These are phyloP conservation scores for Plectosphaerella cucumerina DNA, from an alignment of 2,329 filamentous ascomycete genomes.

Conservation along the genomic window DNA sequence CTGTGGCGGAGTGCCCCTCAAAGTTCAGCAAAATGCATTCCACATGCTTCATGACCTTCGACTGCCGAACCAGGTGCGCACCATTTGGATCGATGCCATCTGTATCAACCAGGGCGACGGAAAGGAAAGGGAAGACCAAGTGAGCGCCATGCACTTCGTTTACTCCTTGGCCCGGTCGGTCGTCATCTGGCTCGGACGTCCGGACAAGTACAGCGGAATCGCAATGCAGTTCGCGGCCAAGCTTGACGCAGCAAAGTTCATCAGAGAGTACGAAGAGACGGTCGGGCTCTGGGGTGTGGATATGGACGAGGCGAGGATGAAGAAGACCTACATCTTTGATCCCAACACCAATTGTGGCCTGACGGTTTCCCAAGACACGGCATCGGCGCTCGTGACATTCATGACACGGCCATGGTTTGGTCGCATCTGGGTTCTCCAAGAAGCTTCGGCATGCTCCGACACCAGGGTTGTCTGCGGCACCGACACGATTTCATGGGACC, in stretches of 20 bases:
- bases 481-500: background rate
- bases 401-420: constrained; percentile 3
- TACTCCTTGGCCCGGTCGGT: constrained; percentile 17
- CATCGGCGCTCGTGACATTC: background rate
- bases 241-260: background rate
- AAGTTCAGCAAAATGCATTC: background rate
- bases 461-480: background rate
- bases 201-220: background rate
- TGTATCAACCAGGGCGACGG: constrained; percentile 15
- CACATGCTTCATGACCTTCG: background rate
- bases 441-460: background rate
- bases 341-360: background rate
- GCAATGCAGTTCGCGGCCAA: background rate
- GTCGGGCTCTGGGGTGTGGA: background rate
- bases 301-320: no score
- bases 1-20: background rate
- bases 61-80: background rate
- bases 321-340: no score
- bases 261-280: background rate
- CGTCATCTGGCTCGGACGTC: constrained; percentile 23
- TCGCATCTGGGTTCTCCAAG: constrained; percentile 6
- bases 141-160: constrained; percentile 11
- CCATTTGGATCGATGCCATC: constrained; percentile 15
- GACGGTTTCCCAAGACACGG: background rate
- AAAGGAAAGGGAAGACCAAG: constrained; percentile 11